Conservation (phyloP, 2,329 filamentous ascomycete species). For the Paraconiothyrium sp. region DNA sequence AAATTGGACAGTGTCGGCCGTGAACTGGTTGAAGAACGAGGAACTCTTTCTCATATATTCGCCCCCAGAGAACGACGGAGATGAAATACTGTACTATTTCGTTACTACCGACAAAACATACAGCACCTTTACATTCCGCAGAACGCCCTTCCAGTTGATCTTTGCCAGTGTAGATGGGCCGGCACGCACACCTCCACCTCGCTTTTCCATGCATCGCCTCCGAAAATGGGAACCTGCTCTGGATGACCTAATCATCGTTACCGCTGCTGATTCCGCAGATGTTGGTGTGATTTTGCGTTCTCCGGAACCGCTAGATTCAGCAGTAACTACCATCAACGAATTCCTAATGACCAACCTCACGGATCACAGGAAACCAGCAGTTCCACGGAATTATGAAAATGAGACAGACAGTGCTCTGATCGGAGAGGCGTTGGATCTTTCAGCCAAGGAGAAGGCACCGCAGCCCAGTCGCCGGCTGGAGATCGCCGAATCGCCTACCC, state of each 20-base stretch:
- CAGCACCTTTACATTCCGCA: slow-evolving; percentile 74
- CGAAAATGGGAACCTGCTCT: slow-evolving; percentile 82
- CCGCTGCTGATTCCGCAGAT: slow-evolving; percentile 81
- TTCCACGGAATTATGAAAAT: slow-evolving; percentile 55
- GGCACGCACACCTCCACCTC: slow-evolving; percentile 69
- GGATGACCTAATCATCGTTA: slow-evolving; percentile 81
- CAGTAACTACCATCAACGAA: slow-evolving; percentile 69
- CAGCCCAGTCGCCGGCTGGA: slow-evolving; percentile 82
- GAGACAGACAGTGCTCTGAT: slow-evolving; percentile 78
- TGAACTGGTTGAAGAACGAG: slow-evolving; percentile 89
- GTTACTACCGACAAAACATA: slow-evolving; percentile 53
- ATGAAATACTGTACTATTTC: slow-evolving; percentile 75
- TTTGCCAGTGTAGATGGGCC: slow-evolving; percentile 56
- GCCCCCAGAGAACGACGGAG: slow-evolving; percentile 55
- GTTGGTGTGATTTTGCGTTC: slow-evolving; percentile 81
- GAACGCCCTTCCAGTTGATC: slow-evolving; percentile 66
- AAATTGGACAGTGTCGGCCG: slow-evolving; percentile 70
- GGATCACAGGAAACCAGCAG: slow-evolving; percentile 77
- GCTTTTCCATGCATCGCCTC: slow-evolving; percentile 80
- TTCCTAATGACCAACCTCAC: slow-evolving; percentile 80
- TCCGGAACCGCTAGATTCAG: slow-evolving; percentile 70
- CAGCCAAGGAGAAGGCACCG: slow-evolving; percentile 78
- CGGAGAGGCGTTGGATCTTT: slow-evolving; percentile 85
- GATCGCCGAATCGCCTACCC: slow-evolving; percentile 79
- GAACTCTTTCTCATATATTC: slow-evolving; percentile 80